Conservation (phyloP, 306 rosid species). For the Medicago ruthenica region DNA sequence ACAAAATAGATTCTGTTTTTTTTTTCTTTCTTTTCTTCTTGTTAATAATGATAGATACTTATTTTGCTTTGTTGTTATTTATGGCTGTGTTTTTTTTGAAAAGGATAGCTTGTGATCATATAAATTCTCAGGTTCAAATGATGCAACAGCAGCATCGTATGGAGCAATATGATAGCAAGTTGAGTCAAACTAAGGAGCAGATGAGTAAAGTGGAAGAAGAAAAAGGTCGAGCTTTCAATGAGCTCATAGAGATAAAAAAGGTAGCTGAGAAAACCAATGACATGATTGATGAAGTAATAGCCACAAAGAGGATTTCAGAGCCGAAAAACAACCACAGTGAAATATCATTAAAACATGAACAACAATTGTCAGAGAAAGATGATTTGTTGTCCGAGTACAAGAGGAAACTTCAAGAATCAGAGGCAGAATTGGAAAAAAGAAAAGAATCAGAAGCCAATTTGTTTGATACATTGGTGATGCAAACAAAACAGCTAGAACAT, state of each 20-base stretch:
- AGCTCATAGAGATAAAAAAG: slow-evolving; percentile 37
- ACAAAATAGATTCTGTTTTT: too few species aligned
- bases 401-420: slow-evolving; percentile 53
- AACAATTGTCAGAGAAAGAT: slow-evolving; percentile 40
- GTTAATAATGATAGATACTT: neutral
- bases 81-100: neutral
- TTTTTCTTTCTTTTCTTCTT: too few species aligned
- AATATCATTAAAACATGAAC: slow-evolving; percentile 31
- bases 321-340: neutral
- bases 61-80: slow-evolving; percentile 11
- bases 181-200: slow-evolving; percentile 35
- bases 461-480: slow-evolving; percentile 61
- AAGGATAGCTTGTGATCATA: slow-evolving; percentile 12
- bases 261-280: slow-evolving; percentile 34
- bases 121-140: slow-evolving; percentile 20
- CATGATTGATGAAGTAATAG: slow-evolving; percentile 40
- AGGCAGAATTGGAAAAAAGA: slow-evolving; percentile 50
- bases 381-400: slow-evolving; percentile 41
- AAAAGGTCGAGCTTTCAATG: slow-evolving; percentile 45
- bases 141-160: slow-evolving; percentile 33
- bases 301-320: slow-evolving; percentile 31
- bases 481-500: slow-evolving; percentile 68
- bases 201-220: slow-evolving; percentile 46
- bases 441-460: slow-evolving; percentile 64
- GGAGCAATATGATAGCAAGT: slow-evolving; percentile 30